These are phyloP conservation scores for Neopestalotiopsis sp. DNA, from an alignment of 2,329 filamentous ascomycete species.

Conservation along the genomic window DNA sequence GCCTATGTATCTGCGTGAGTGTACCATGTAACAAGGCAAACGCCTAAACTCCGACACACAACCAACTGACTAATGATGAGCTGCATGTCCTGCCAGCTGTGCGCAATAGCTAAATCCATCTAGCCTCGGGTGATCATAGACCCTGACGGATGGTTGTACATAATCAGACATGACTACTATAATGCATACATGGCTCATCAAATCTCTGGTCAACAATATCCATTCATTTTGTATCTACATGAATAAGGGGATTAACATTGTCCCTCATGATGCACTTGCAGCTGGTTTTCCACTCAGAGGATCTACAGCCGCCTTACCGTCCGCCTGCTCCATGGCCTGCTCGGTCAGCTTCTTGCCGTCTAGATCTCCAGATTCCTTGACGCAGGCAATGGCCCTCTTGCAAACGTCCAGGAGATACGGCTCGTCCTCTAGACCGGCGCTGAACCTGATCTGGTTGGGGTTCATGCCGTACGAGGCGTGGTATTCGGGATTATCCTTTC, in stretches of 20 bases:
- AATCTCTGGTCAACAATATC: neutral
- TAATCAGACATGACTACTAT: neutral
- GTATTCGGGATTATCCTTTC: constrained; percentile 43
- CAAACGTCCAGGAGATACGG: constrained; percentile 42
- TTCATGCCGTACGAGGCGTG: constrained; percentile 44
- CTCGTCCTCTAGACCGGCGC: constrained; percentile 52
- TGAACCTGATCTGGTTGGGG: constrained; percentile 50
- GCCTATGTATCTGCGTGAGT: neutral
- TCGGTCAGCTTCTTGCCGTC: constrained; percentile 11
- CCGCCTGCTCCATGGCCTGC: neutral
- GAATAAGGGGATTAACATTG: neutral
- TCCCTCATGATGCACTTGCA: neutral
- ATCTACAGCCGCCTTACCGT: constrained; percentile 12
- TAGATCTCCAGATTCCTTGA: constrained; percentile 15
- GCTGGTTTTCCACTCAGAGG: constrained; percentile 4
- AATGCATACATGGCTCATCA: neutral
- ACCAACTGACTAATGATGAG: neutral
- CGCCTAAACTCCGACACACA: neutral
- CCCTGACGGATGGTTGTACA: neutral
- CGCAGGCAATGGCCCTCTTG: constrained; percentile 16
- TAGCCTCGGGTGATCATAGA: neutral
- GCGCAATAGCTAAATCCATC: neutral
- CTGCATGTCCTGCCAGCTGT: neutral
- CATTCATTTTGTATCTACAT: neutral
- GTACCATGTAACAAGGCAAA: neutral